A percentile compares a stretch with the other conserved stretches of the same genome.
Evolutionary conservation across 1,284 basidiomycete genomes (phyloP).

Genomic region (Ustilago shanxiensis): DNA sequence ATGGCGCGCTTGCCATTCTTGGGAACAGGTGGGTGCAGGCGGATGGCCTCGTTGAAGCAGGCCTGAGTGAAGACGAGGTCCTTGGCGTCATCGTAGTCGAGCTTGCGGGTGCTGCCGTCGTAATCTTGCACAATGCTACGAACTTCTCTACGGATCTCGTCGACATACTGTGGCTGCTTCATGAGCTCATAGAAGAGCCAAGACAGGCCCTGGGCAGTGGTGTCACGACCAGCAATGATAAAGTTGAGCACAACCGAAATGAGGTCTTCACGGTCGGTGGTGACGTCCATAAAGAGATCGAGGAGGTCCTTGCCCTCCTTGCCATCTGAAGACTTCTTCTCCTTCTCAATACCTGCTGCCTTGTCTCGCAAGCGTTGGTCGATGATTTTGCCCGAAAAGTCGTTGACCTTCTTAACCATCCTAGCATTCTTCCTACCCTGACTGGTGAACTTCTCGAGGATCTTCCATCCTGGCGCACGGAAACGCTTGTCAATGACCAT

Average conservation of each 20-base stretch:
- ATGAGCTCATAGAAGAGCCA: slow-evolving; percentile 62
- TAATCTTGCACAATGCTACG: slow-evolving; percentile 34
- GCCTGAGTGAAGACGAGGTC: slow-evolving; percentile 58
- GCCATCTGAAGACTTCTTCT: slow-evolving; percentile 37
- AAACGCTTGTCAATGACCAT: slow-evolving; percentile 53
- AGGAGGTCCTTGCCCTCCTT: slow-evolving; percentile 63
- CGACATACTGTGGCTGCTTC: slow-evolving; percentile 46
- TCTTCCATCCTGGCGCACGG: slow-evolving; percentile 34
- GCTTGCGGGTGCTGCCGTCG: slow-evolving; percentile 32
- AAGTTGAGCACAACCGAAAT: slow-evolving; percentile 62
- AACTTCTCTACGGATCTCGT: slow-evolving; percentile 51
- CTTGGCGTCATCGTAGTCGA: slow-evolving; percentile 56
- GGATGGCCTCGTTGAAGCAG: slow-evolving; percentile 55
- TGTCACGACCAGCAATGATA: slow-evolving; percentile 63
- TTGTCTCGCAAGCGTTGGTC: slow-evolving; percentile 49
- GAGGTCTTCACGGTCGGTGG: slow-evolving; percentile 54
- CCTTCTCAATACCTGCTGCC: slow-evolving; percentile 30
- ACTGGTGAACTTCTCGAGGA: slow-evolving; percentile 44
- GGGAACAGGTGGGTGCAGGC: slow-evolving; percentile 61
- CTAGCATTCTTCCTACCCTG: slow-evolving; percentile 44
- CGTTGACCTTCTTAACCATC: slow-evolving; percentile 56
- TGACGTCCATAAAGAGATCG: slow-evolving; percentile 62
- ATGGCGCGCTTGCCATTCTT: slow-evolving; percentile 59
- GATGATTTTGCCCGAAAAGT: slow-evolving; percentile 63
- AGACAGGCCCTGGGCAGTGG: slow-evolving; percentile 56